phyloP scores from a whole-genome alignment of 208 protist species.

The Trichomonas gallinae region DNA sequence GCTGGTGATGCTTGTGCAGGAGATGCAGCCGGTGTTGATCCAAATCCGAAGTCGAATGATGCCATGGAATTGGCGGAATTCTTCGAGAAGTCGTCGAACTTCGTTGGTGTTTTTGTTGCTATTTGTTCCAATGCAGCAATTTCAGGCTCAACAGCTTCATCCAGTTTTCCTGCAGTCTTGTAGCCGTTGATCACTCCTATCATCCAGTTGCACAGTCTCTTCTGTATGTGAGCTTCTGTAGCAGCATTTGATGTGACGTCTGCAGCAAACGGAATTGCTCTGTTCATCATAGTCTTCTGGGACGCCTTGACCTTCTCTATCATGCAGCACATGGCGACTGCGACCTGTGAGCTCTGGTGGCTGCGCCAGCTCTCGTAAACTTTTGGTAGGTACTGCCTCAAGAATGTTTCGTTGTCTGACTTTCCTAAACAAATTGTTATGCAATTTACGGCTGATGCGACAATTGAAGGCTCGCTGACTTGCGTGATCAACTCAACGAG shows the following conservation, averaged over 20 bases:
- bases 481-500: neutral
- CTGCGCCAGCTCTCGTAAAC: neutral
- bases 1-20: neutral
- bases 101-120: neutral
- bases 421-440: neutral
- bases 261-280: neutral
- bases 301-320: neutral
- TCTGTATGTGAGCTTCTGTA: neutral
- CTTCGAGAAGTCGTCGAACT: neutral
- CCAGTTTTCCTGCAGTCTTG: neutral
- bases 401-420: neutral
- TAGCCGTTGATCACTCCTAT: neutral
- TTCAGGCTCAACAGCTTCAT: neutral
- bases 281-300: neutral
- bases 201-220: neutral
- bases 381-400: neutral
- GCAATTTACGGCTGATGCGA: neutral
- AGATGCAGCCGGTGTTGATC: neutral
- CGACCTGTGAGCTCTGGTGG: neutral
- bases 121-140: neutral
- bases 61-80: neutral
- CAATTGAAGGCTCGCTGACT: neutral
- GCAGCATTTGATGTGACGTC: neutral
- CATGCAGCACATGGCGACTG: neutral
- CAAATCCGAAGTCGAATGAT: neutral